Base-by-base conservation (phyloP, 148 eudicot genomes). In the Camellia lanceoleosa region DNA sequence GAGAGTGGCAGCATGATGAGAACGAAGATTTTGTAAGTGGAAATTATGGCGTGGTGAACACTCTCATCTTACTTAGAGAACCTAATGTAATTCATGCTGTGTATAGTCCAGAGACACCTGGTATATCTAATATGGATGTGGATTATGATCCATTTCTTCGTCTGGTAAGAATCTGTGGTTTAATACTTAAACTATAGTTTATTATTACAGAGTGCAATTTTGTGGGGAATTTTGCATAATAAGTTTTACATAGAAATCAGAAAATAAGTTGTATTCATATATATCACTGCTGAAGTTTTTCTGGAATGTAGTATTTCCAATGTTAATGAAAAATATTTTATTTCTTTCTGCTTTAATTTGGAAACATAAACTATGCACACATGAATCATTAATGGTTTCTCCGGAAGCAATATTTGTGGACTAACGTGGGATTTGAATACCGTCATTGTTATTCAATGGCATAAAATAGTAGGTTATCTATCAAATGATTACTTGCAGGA, bases 1-100 rank as follows among this genome's bases (percentile, higher is more conserved):
- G 97, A 64, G 93, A 91, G 83, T 91, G 94, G 94, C 88, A 87
- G 77, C 85, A 91, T 83, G 97, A 93, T 84, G 94, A 91, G 67
- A 86, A 85, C 82, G 91, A 84, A 74, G 91, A 85, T 43, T 83
- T 72, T 86, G 88, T 83, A 68, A 89, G 75, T 56, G 93, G 93
- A 86, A 81, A 80, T 77, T 91, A 82, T 87, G 94, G 94, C 55
- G 86, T 91, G 68, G 95, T 87, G 78, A 93, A 93, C 85, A 90
- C 92, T 9, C 75, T 91, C 68, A 67, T 87, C 82, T 65, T 91
- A 69, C 83, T 86, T 9, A 72, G 90, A 77, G 90, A 91, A 58
- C 58, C 86, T 78, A 90, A 89, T 75, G 71, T 77, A 69, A 62
- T 79, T 85, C 85, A 89, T 83, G 80, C 65, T 71, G 63, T 88